Base-by-base conservation (phyloP, 1,284 basidiomycete species). In the Omphalotus olearius region DNA sequence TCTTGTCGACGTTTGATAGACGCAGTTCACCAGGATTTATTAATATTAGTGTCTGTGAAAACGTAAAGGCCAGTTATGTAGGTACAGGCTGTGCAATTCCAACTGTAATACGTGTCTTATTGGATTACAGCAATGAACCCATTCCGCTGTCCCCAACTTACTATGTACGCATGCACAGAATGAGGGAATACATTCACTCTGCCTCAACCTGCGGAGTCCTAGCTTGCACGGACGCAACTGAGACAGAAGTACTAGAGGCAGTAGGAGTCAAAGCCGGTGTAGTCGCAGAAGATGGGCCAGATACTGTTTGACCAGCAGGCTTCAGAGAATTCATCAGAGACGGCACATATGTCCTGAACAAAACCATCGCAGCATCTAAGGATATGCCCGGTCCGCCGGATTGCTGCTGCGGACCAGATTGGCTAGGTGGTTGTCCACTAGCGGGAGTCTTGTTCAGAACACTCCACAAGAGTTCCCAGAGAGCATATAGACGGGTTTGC, bases 381-480 rank as follows among this genome's bases (percentile, higher is more conserved):
- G 63, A 60, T 23, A 59, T 37, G 45, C 51, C 41, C 37, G 52
- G 47, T 17, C 59, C 40, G 44, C 51, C 40, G 47, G 50, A 13
- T 37, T 51, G 50, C 45, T 56, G 57, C 28, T 55, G 41, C 36
- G 59, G 59, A 36, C 51, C 57, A 44, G 52, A 50, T 28, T 55
- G 47, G 33, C 41, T 37, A 53, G 56, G 50, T 45, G 58, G 53
- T 38, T 64, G 64, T 28, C 54, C 59, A 20, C 59, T 49, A 37
- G 66, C 56, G 43, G 68, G 62, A 26, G 68, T 64, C 54, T 75
- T 75, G 62, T 73, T 80, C 44, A 80, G 59, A 39, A 71, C 48
- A 48, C 66, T 67, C 64, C 68, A 69, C 45, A 78, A 53, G 26
- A 74, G 57, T 49, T 81, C 73, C 69, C 77, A 74, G 42, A 82